Percentiles rank a stretch among this genome's conserved stretches.
phyloP scores from a whole-genome alignment of 2,329 filamentous ascomycete genomes.

The Aspergillus neotritici region DNA sequence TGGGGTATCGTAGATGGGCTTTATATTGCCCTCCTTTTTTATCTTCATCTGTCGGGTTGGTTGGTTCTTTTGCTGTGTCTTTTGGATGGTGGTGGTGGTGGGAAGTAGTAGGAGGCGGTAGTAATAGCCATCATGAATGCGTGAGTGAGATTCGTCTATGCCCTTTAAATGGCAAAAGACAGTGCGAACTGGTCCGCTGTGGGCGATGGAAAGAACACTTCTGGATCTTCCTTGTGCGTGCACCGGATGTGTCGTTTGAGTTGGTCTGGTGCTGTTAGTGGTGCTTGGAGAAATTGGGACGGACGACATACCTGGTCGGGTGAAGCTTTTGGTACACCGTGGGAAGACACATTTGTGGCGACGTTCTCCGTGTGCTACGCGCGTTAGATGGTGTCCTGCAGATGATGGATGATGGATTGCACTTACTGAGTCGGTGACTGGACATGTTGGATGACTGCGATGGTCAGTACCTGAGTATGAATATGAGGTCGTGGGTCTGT shows the following conservation, averaged over 20 bases:
- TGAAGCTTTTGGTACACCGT: constrained; percentile 41
- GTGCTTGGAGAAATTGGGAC: no score
- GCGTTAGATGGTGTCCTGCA: constrained; percentile 6
- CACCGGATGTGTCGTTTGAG: constrained; percentile 37
- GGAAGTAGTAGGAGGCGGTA: no score
- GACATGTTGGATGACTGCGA: constrained; percentile 42
- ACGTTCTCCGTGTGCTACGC: constrained; percentile 35
- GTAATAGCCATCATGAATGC: no score
- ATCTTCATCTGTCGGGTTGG: no score
- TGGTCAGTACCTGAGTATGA: neutral
- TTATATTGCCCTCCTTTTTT: no score
- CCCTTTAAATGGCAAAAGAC: constrained; percentile 2
- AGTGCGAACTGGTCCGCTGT: constrained; percentile 19
- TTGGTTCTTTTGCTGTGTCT: no score
- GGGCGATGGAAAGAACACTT: constrained; percentile 18
- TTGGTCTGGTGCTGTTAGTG: constrained; percentile 29
- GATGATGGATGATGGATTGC: neutral
- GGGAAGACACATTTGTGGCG: constrained; percentile 37
- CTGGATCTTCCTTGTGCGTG: constrained; percentile 29
- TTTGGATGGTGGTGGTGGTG: no score
- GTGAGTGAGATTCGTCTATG: no score
- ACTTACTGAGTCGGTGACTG: constrained; percentile 39
- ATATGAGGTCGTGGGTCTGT: neutral
- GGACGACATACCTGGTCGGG: constrained; percentile 34
- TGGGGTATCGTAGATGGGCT: no score